Conservation (phyloP, 2,329 filamentous ascomycete species). For the Blumeriella jaapii region DNA sequence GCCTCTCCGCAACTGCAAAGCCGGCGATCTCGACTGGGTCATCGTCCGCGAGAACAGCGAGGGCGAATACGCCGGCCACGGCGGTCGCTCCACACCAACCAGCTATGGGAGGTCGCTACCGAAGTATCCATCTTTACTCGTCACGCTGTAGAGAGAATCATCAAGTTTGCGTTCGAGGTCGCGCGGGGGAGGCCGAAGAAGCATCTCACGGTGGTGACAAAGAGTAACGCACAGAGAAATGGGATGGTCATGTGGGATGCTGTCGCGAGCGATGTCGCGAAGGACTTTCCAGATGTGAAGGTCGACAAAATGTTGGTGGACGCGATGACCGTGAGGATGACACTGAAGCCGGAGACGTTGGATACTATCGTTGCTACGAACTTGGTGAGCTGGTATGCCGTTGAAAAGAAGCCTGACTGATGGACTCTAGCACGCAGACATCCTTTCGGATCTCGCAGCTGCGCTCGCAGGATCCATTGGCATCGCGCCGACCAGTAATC, state of each 20-base stretch:
- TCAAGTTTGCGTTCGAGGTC: constrained; percentile 51
- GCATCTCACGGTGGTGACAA: constrained; percentile 50
- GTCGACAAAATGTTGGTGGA: constrained; percentile 55
- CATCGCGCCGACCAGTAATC: constrained; percentile 58
- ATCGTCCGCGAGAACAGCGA: constrained; percentile 56
- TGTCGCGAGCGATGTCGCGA: constrained; percentile 41
- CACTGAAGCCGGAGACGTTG: constrained; percentile 43
- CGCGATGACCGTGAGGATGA: constrained; percentile 38
- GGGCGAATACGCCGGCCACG: constrained; percentile 38
- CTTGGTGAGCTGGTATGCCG: constrained; percentile 26
- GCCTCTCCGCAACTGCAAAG: constrained; percentile 34
- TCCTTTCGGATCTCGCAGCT: constrained; percentile 59
- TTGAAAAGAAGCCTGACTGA: too few relatives aligned
- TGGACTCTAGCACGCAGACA: constrained; percentile 41
- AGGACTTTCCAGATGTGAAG: constrained; percentile 46
- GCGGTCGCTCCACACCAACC: constrained; percentile 46
- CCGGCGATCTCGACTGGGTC: constrained; percentile 50
- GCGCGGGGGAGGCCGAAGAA: constrained; percentile 41
- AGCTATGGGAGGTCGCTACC: constrained; percentile 47
- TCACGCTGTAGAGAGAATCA: constrained; percentile 45
- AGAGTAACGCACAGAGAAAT: constrained; percentile 54
- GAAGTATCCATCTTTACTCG: constrained; percentile 53
- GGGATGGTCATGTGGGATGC: constrained; percentile 60
- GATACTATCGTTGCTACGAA: constrained; percentile 56
- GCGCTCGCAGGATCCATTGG: constrained; percentile 60